Evolutionary conservation across 768 basidiomycete genomes (phyloP).

Genomic region (Boletus sensibilis): DNA sequence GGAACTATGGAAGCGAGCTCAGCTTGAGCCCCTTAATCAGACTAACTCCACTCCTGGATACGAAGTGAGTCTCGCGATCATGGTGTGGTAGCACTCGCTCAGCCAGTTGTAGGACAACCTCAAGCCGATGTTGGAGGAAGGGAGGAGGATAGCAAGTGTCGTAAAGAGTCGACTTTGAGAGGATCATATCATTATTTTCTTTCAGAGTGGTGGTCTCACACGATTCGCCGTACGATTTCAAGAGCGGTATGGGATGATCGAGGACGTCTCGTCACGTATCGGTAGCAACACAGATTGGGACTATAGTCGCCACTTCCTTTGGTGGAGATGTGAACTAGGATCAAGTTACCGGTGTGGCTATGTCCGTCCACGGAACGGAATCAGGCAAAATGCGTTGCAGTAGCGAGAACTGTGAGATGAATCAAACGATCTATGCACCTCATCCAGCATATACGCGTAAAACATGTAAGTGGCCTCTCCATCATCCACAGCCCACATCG

Average conservation of each 20-base stretch:
- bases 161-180: slow-evolving; percentile 23
- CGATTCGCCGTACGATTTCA: too few species aligned
- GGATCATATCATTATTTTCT: background rate
- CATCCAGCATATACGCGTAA: too few species aligned
- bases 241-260: too few species aligned
- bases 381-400: too few species aligned
- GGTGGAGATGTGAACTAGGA: too few species aligned
- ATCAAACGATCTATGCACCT: too few species aligned
- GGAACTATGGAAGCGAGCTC: slow-evolving; percentile 57
- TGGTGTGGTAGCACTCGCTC: background rate
- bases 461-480: too few species aligned
- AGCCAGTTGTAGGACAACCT: slow-evolving; percentile 19
- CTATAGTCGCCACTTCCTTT: too few species aligned
- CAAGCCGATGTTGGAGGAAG: slow-evolving; percentile 26
- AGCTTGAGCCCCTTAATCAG: slow-evolving; percentile 59
- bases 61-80: slow-evolving; percentile 35
- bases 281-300: background rate
- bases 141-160: slow-evolving; percentile 15
- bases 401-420: too few species aligned
- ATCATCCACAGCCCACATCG: background rate
- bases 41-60: slow-evolving; percentile 54
- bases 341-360: too few species aligned
- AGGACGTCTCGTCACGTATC: too few species aligned
- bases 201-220: background rate
- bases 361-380: too few species aligned